These are phyloP conservation scores for Arabis alpina DNA, from an alignment of 345 rosid genomes.

Conservation along the genomic window DNA sequence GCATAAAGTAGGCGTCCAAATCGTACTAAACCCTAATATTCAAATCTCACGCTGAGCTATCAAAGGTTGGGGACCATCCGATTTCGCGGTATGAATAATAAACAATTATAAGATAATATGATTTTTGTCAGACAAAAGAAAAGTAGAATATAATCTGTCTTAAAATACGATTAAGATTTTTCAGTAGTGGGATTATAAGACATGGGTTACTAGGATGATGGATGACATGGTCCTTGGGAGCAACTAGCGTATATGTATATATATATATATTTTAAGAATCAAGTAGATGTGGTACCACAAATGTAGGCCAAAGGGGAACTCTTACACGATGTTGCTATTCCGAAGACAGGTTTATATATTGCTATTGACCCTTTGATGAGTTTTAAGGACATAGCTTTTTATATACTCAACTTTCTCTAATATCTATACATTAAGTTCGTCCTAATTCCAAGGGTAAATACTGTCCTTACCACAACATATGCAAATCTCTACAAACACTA, in stretches of 20 bases:
- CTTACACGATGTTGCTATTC: conserved; percentile 45
- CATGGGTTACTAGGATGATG: conserved; percentile 28
- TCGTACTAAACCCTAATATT: conserved; percentile 46
- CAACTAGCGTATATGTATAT: conserved; percentile 16
- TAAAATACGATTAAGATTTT: conserved; percentile 8
- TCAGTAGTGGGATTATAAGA: conserved; percentile 26
- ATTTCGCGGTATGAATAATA: conserved; percentile 16
- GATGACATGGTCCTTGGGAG: conserved; percentile 37
- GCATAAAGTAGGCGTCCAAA: conserved; percentile 41
- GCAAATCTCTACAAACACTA: conserved; percentile 5
- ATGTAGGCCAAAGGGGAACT: conserved; percentile 48
- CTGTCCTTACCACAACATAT: background rate
- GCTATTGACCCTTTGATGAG: conserved; percentile 41
- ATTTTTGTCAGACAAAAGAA: conserved; percentile 1
- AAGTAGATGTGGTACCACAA: conserved; percentile 48
- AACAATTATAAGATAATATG: conserved; percentile 8
- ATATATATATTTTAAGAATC: conserved; percentile 16
- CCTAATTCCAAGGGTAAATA: background rate
- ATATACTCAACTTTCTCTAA: background rate
- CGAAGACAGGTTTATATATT: conserved; percentile 37
- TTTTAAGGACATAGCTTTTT: conserved; percentile 21
- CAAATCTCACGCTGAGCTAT: conserved; percentile 43
- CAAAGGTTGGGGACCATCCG: conserved; percentile 44
- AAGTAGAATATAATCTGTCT: conserved; percentile 12
- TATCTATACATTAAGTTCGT: background rate